Percentiles rank a stretch among this genome's conserved stretches.
These are phyloP conservation scores for Rhododendron vialii DNA, from an alignment of 148 eudicot species.

Conservation along the genomic window DNA sequence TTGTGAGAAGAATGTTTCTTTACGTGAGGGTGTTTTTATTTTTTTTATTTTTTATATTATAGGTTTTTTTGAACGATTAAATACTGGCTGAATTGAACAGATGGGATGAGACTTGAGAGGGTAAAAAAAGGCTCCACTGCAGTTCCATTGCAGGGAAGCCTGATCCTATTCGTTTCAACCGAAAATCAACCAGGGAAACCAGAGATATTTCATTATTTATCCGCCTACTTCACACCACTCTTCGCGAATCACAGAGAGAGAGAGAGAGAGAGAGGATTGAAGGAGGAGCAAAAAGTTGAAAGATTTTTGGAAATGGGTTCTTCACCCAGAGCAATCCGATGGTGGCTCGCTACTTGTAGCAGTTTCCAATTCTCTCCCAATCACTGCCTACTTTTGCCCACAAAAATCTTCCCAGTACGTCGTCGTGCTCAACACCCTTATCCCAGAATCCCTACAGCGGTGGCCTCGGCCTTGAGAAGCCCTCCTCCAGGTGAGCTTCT, in stretches of 20 bases:
- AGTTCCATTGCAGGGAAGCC: no score
- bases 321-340: background rate
- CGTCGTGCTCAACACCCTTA: background rate
- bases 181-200: no score
- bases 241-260: background rate
- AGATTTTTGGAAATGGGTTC: background rate
- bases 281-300: background rate
- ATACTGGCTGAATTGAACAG: no score
- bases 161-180: no score
- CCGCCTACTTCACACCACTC: background rate
- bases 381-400: background rate
- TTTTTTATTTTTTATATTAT: no score
- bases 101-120: no score
- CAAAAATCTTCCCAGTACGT: background rate
- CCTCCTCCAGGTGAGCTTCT: conserved; percentile 16
- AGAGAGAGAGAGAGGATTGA: background rate
- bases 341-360: background rate
- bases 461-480: conserved; percentile 12
- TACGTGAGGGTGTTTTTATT: no score
- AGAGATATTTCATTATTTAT: background rate
- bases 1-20: no score
- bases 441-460: background rate
- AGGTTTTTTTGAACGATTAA: no score
- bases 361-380: background rate
- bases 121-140: no score